These are phyloP conservation scores for Berberis vulgaris DNA, from an alignment of 164 flowering plant genomes.

Conservation along the genomic window DNA sequence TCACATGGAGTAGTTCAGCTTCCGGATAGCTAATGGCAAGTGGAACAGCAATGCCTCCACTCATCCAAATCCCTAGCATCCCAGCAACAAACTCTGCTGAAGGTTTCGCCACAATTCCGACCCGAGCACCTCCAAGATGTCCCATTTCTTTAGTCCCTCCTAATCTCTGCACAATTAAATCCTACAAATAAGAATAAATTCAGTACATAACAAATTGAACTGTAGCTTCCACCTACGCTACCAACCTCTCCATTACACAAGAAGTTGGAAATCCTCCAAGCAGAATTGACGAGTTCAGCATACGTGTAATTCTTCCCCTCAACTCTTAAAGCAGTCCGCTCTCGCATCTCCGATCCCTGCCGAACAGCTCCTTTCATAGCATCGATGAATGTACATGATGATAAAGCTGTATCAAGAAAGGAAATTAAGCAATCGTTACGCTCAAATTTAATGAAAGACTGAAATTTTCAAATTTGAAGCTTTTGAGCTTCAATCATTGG, in stretches of 20 bases:
- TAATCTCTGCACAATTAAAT: too few relatives aligned
- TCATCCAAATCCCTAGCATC: conserved; percentile 79
- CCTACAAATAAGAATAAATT: too few relatives aligned
- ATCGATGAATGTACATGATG: conserved; percentile 55
- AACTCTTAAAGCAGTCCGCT: conserved; percentile 60
- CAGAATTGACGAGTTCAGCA: conserved; percentile 58
- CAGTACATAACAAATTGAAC: not conserved
- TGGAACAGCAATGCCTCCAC: conserved; percentile 98
- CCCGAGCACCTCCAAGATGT: conserved; percentile 64
- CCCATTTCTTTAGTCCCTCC: conserved; percentile 18
- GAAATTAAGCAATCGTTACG: too few relatives aligned
- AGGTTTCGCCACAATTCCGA: conserved; percentile 95
- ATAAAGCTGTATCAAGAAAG: conserved; percentile 25
- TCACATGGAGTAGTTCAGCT: conserved; percentile 87
- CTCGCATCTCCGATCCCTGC: conserved; percentile 35
- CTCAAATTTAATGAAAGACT: too few relatives aligned
- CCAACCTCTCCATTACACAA: conserved; percentile 21
- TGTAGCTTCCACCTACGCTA: conserved; percentile 31
- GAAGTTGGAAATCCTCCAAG: conserved; percentile 41
- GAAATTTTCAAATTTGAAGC: too few relatives aligned
- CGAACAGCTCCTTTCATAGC: conserved; percentile 47
- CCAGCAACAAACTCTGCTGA: conserved; percentile 94
- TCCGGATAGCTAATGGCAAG: conserved; percentile 98
- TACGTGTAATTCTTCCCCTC: conserved; percentile 64
- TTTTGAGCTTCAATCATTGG: too few relatives aligned